Evolutionary conservation across 1,284 basidiomycete species (phyloP), one percentile per base, ranked within the genome.

Genomic region (Tilletia indica): DNA sequence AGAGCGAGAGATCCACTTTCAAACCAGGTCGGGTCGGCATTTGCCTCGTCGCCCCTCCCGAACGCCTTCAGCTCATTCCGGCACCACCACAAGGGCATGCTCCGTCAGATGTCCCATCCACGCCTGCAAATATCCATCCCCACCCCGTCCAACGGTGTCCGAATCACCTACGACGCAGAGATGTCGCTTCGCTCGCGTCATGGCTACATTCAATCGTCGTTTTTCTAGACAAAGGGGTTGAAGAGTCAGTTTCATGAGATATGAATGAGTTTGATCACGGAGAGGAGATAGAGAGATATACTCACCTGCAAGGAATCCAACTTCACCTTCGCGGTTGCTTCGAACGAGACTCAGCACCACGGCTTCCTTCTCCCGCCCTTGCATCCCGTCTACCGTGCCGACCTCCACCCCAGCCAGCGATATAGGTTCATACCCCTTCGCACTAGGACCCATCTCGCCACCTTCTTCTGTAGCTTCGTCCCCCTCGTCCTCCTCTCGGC

Each of bases 351-450:
- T 75, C 42, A 84, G 25, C 25, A 84, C 70, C 38, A 84, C 78
- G 4, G 79, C 76, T 45, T 84, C 82, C 68, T 83, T 82, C 63
- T 84, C 82, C 0, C 81, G 68, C 0, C 82, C 82, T 54, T 84
- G 82, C 78, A 83, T 81, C 39, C 72, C 74, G 63, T 84, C 82
- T 11, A 84, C 74, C 0, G 82, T 83, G 34, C 82, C 82, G 4
- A 83, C 54, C 47, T 81, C 70, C 6, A 64, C 61, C 14, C 36
- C 34, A 11, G 34, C 61, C 36, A 64, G 34, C 16, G 61, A 70
- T 16, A 64, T 14, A 45, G 42, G 42, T 45, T 14, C 42, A 8
- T 45, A 45, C 1, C 42, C 42, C 42, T 14, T 45, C 42, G 51
- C 51, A 19, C 11, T 6, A 54, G 21, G 12, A 25, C 51, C 61